Percentiles rank a stretch among this genome's conserved stretches.
Conservation (phyloP, 2,329 filamentous ascomycete species). For the Botryosphaeria agaves region DNA sequence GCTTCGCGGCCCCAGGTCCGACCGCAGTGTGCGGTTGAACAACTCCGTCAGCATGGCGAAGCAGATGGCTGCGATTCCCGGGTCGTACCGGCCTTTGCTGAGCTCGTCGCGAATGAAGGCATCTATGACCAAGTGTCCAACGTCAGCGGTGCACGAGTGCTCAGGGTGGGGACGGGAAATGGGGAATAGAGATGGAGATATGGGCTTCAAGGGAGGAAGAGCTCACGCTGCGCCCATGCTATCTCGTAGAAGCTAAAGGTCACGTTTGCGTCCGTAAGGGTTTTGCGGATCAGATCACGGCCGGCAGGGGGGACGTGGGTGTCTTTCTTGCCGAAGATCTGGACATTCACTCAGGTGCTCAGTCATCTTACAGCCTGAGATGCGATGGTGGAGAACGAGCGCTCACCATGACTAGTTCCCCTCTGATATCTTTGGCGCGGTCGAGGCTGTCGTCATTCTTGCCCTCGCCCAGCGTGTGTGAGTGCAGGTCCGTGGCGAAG, state of each 20-base stretch:
- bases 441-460: slow-evolving; percentile 45
- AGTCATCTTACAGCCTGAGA: not conserved
- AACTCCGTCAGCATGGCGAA: slow-evolving; percentile 82
- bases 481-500: slow-evolving; percentile 87
- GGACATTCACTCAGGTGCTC: not conserved
- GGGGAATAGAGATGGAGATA: not conserved
- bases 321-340: slow-evolving; percentile 81
- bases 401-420: slow-evolving; percentile 56
- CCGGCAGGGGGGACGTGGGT: slow-evolving; percentile 75
- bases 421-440: slow-evolving; percentile 49
- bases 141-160: slow-evolving; percentile 1
- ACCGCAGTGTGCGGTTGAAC: slow-evolving; percentile 61
- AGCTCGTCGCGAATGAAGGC: slow-evolving; percentile 88
- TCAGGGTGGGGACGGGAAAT: too few relatives aligned
- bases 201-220: not conserved
- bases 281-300: slow-evolving; percentile 66
- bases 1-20: slow-evolving; percentile 56
- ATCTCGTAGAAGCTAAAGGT: slow-evolving; percentile 74
- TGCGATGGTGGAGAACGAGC: too few relatives aligned
- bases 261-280: slow-evolving; percentile 58
- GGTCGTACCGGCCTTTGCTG: slow-evolving; percentile 86
- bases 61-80: slow-evolving; percentile 69
- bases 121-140: slow-evolving; percentile 31
- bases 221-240: slow-evolving; percentile 71
- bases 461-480: slow-evolving; percentile 52